Percentiles rank a stretch among this genome's conserved stretches.
Evolutionary conservation across 2,329 filamentous ascomycete species (phyloP).

Genomic region (Colletotrichum sojae): DNA sequence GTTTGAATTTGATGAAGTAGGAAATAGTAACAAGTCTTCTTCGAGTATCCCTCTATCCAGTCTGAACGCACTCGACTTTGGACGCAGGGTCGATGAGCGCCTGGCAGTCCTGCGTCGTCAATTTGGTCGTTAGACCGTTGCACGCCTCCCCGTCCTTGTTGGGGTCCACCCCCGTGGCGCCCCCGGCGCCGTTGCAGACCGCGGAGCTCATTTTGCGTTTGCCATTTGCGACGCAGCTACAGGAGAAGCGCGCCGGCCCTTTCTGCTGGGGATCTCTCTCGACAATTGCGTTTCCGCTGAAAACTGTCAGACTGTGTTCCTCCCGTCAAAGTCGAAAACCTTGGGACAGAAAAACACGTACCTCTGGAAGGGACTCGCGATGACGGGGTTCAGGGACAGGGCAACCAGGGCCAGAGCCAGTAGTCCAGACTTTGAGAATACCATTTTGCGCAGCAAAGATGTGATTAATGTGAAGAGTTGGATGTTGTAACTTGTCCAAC

Average conservation of each 20-base stretch:
- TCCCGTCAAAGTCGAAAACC: neutral
- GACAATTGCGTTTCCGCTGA: neutral
- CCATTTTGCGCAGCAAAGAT: neutral
- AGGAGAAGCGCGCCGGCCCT: neutral
- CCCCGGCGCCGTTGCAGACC: conserved; percentile 14
- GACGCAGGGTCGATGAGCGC: neutral
- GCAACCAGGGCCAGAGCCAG: neutral
- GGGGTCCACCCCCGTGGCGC: neutral
- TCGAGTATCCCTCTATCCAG: neutral
- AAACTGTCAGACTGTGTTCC: neutral
- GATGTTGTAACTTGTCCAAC: neutral
- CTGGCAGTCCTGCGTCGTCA: conserved; percentile 4
- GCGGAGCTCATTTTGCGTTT: neutral
- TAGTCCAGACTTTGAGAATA: neutral
- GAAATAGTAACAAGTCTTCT: no score
- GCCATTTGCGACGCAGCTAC: conserved; percentile 2
- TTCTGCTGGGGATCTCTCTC: conserved; percentile 5
- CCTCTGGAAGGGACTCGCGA: neutral
- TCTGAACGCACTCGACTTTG: neutral
- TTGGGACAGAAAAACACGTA: neutral
- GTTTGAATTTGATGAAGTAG: no score
- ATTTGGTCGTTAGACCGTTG: conserved; percentile 8
- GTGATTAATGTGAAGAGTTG: neutral
- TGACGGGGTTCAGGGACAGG: neutral
- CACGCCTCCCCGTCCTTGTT: conserved; percentile 8